phyloP scores from a whole-genome alignment of 495 filamentous ascomycete species.

The Penicillium waksmanii region DNA sequence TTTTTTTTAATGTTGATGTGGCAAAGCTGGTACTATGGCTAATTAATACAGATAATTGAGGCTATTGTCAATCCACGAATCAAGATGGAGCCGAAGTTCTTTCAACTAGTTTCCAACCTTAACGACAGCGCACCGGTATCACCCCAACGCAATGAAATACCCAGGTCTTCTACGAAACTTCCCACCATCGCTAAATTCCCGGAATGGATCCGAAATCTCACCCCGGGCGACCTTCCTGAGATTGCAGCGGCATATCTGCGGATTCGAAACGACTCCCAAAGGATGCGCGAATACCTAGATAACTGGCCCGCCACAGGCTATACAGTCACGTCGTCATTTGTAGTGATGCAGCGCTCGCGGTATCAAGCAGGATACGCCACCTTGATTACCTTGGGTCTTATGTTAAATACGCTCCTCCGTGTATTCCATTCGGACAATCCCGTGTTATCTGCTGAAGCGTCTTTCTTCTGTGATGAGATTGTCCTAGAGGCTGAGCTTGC shows the following conservation, averaged over 20 bases:
- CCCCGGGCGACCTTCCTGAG: constrained; percentile 19
- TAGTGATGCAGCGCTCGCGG: constrained; percentile 19
- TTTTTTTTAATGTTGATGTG: no score
- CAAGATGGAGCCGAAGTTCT: constrained; percentile 27
- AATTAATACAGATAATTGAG: constrained; percentile 35
- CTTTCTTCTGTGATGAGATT: constrained; percentile 25
- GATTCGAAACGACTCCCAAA: constrained; percentile 19
- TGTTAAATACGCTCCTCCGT: constrained; percentile 35
- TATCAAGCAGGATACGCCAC: constrained; percentile 31
- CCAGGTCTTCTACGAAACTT: constrained; percentile 16
- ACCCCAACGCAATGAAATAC: constrained; percentile 1
- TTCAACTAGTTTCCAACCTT: constrained; percentile 17
- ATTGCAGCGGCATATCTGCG: constrained; percentile 24
- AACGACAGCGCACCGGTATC: constrained; percentile 1
- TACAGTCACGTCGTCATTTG: not conserved
- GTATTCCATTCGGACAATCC: constrained; percentile 24
- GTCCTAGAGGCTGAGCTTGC: constrained; percentile 16
- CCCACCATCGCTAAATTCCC: constrained; percentile 27
- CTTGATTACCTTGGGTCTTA: constrained; percentile 26
- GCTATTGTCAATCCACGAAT: constrained; percentile 35
- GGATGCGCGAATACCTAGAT: constrained; percentile 16
- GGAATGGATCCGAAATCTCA: constrained; percentile 24
- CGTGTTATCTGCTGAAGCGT: constrained; percentile 20
- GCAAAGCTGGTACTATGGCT: not conserved
- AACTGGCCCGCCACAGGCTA: not conserved